Percentiles rank a stretch among this genome's conserved stretches.
These are phyloP conservation scores for Xylaria nigripes DNA, from an alignment of 495 filamentous ascomycete genomes.

Conservation along the genomic window DNA sequence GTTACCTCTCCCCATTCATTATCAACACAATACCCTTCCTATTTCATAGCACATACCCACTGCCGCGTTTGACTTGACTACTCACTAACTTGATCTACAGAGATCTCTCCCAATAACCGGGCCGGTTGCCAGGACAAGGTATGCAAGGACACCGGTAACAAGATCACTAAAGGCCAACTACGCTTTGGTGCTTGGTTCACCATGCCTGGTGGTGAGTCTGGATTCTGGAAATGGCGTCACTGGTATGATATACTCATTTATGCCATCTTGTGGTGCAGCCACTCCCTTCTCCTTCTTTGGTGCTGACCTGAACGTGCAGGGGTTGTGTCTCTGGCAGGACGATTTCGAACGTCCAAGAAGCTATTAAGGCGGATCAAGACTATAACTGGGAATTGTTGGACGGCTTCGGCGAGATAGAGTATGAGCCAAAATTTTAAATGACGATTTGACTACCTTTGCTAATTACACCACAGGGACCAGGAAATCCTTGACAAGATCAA, in stretches of 20 bases:
- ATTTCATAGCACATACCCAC: not conserved
- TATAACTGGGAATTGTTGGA: slow-evolving; percentile 47
- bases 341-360: slow-evolving; percentile 47
- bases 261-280: not conserved
- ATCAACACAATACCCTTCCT: not conserved
- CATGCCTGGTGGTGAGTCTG: slow-evolving; percentile 32
- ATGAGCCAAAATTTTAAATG: slow-evolving; percentile 8
- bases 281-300: slow-evolving; percentile 1
- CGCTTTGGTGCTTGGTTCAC: slow-evolving; percentile 62
- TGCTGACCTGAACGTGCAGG: slow-evolving; percentile 39
- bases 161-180: slow-evolving; percentile 70
- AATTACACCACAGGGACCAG: slow-evolving; percentile 18
- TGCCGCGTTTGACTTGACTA: not conserved
- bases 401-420: slow-evolving; percentile 63
- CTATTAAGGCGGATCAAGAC: slow-evolving; percentile 29
- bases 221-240: slow-evolving; percentile 61
- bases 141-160: slow-evolving; percentile 55
- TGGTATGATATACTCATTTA: slow-evolving; percentile 49
- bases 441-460: slow-evolving; percentile 1
- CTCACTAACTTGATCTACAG: slow-evolving; percentile 35
- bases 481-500: slow-evolving; percentile 56
- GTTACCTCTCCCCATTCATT: not conserved
- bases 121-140: slow-evolving; percentile 59
- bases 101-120: slow-evolving; percentile 50
- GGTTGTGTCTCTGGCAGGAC: slow-evolving; percentile 68